Base-by-base conservation (phyloP, 805 yeast species). In the Lipomyces mesembrius region DNA sequence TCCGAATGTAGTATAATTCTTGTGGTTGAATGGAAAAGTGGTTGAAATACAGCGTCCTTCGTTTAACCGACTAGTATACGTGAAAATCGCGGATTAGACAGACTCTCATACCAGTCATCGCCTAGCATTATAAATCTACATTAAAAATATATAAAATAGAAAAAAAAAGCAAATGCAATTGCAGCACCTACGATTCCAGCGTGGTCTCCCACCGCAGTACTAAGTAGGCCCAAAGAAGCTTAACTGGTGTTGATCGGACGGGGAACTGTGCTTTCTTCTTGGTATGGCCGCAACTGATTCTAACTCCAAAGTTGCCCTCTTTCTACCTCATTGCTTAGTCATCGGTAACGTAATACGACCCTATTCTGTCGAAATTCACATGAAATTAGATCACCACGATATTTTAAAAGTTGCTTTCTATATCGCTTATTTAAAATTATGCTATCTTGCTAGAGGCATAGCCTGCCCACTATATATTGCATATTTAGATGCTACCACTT, bases 21-120 rank as follows among this genome's bases (percentile, higher is more conserved):
- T 43, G 77, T 43, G 9, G 20, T 43, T n/a, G 14, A 43, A 14
- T 14, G 6, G 3, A 43, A 17, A 12, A 17, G 22, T 37, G 2
- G 3, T 37, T 6, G 22, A 17, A 12, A 43, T 11, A n/a, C 7
- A 1, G 22, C 22, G 6, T n/a, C 22, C 20, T 43, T 43, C 49
- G 20, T 17, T 35, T 3, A 43, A 17, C 9, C 0, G 22, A 43
- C 49, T 27, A 29, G 32, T 29, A 29, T 29, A 29, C 32, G 7
- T 29, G 32, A 29, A 29, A n/a, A n/a, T n/a, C n/a, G n/a, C 49
- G n/a, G 6, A 11, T 39, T 17, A 43, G n/a, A 6, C 8, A 43
- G 49, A 7, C 20, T 14, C 20, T 43, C n/a, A 14, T 6, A 14
- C 6, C 20, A 11, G 1, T 17, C 6, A 3, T 17, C 20, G 2